phyloP scores from a whole-genome alignment of 2,329 filamentous ascomycete genomes.

The Xylaria sp. region DNA sequence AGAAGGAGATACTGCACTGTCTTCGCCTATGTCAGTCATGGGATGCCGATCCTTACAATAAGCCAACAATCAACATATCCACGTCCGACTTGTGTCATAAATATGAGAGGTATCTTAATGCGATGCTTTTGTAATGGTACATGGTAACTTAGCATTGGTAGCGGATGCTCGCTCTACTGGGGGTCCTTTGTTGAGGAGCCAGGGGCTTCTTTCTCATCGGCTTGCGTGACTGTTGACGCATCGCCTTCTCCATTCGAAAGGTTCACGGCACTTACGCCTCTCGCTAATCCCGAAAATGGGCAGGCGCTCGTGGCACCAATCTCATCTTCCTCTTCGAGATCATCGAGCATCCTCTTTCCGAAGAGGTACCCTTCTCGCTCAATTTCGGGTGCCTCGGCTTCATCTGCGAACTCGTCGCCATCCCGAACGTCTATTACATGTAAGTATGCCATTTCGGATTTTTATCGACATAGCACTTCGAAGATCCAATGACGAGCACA shows the following conservation, averaged over 20 bases:
- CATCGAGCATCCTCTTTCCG: conserved; percentile 68
- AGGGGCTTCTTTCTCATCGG: not conserved
- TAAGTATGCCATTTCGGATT: conserved; percentile 16
- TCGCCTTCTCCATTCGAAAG: conserved; percentile 9
- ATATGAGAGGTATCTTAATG: conserved; percentile 7
- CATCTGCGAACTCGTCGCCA: conserved; percentile 67
- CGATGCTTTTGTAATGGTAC: conserved; percentile 21
- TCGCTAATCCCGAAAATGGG: conserved; percentile 42
- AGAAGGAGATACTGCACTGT: not conserved
- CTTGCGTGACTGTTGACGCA: conserved; percentile 5
- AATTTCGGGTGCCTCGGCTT: conserved; percentile 60
- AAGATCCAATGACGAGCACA: not conserved
- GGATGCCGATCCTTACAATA: not conserved
- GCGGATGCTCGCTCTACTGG: not conserved
- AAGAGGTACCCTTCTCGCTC: conserved; percentile 73
- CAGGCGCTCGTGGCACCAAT: conserved; percentile 29
- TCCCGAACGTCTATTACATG: conserved; percentile 60
- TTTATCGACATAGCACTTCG: not conserved
- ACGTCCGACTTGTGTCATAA: not conserved
- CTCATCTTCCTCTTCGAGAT: conserved; percentile 52
- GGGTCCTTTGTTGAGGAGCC: not conserved
- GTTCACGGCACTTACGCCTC: conserved; percentile 24
- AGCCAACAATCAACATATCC: not conserved
- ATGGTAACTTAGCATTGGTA: not conserved
- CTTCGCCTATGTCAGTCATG: not conserved